Percentiles rank a stretch among this genome's conserved stretches.
These are phyloP conservation scores for Chenopodium berlandieri DNA, from an alignment of 148 eudicot species.

Conservation along the genomic window DNA sequence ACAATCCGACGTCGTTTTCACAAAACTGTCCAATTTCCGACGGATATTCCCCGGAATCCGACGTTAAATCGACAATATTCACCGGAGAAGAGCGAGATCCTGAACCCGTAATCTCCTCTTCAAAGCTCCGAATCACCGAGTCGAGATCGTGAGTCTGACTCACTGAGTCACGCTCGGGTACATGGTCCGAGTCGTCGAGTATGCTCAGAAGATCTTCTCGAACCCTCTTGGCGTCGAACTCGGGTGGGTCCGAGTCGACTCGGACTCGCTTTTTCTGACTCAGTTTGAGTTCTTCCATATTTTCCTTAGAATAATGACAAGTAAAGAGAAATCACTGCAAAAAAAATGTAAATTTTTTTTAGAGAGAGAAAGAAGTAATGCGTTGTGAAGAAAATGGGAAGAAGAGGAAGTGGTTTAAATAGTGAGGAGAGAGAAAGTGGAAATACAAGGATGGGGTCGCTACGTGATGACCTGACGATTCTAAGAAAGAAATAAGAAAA, in stretches of 20 bases:
- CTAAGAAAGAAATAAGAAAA: too few relatives aligned
- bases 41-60: constrained; percentile 33
- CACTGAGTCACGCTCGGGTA: constrained; percentile 28
- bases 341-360: not conserved
- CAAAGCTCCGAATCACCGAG: constrained; percentile 72
- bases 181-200: constrained; percentile 51
- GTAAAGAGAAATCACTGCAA: too few relatives aligned
- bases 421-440: constrained; percentile 15
- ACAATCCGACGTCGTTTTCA: not conserved
- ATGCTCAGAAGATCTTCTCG: constrained; percentile 47
- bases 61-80: constrained; percentile 21
- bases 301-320: too few relatives aligned
- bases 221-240: constrained; percentile 46
- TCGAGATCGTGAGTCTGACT: constrained; percentile 44
- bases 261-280: constrained; percentile 43
- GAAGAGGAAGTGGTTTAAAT: constrained; percentile 11
- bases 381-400: not conserved
- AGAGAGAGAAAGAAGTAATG: not conserved
- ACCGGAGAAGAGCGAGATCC: constrained; percentile 15
- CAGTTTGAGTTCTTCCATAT: constrained; percentile 26
- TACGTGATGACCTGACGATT: too few relatives aligned
- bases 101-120: constrained; percentile 51
- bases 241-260: constrained; percentile 40
- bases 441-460: constrained; percentile 2
- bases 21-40: constrained; percentile 49